Conservation (phyloP, 2,329 filamentous ascomycete genomes). For the Ustilaginoidea virens region DNA sequence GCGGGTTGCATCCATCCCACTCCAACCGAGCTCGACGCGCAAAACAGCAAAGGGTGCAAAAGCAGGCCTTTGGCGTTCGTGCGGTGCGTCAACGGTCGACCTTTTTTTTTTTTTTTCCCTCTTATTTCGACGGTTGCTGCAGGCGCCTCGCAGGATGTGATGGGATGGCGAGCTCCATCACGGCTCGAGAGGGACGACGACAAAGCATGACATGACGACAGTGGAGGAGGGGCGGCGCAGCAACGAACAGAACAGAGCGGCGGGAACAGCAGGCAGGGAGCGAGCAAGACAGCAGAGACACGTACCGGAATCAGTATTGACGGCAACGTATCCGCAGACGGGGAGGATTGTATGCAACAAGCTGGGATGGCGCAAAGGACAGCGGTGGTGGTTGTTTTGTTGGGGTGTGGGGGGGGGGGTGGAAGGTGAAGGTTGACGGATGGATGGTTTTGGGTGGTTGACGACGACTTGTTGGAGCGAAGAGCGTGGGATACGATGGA, state of each 20-base stretch:
- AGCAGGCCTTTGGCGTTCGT: too few species aligned
- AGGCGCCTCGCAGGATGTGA: too few species aligned
- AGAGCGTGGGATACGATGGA: constrained; percentile 13
- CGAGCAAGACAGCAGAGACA: constrained; percentile 4
- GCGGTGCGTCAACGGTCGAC: too few species aligned
- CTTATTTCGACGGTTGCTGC: too few species aligned
- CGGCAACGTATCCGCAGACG: neutral
- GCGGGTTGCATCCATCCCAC: too few species aligned
- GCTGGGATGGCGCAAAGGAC: constrained; percentile 7
- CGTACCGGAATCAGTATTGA: constrained; percentile 4
- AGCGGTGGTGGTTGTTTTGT: constrained; percentile 5
- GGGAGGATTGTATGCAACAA: too few species aligned
- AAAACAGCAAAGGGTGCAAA: too few species aligned
- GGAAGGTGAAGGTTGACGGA: neutral
- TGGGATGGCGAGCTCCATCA: too few species aligned
- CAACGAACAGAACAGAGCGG: constrained; percentile 2
- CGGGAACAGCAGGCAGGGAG: constrained; percentile 6
- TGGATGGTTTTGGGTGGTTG: neutral
- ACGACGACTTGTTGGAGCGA: too few species aligned
- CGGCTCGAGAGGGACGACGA: neutral
- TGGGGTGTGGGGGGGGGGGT: constrained; percentile 13
- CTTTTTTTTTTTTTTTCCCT: too few species aligned
- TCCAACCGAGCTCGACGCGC: too few species aligned
- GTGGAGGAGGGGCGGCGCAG: constrained; percentile 18
- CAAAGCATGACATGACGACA: constrained; percentile 22